Conservation (phyloP, 441 rosid species). For the Sinapis alba region DNA sequence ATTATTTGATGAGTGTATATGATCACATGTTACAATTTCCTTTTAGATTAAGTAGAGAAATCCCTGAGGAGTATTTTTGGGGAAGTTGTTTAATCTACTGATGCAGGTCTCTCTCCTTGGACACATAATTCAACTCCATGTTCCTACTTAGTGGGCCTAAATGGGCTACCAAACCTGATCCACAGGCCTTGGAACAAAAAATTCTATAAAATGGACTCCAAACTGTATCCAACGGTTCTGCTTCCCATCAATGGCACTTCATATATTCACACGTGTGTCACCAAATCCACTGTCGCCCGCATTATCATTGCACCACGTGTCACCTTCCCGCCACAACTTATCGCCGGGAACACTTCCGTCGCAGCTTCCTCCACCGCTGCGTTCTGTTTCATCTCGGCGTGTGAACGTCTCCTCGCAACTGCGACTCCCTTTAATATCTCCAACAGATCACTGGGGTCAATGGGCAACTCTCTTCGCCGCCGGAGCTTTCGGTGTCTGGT, state of each 20-base stretch:
- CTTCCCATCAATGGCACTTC: conserved; percentile 23
- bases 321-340: conserved; percentile 22
- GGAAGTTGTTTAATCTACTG: not conserved
- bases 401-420: conserved; percentile 48
- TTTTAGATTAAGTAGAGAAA: not conserved
- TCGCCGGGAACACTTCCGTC: conserved; percentile 15
- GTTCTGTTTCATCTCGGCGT: conserved; percentile 13
- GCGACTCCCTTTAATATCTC: conserved; percentile 49
- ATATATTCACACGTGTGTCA: conserved; percentile 22
- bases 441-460: conserved; percentile 59
- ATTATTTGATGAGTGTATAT: not conserved
- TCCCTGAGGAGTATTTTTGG: not conserved
- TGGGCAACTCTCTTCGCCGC: conserved; percentile 61
- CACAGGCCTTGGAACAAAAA: not conserved
- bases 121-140: not conserved
- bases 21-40: not conserved
- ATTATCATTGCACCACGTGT: conserved; percentile 29
- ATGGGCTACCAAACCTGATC: not conserved
- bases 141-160: not conserved
- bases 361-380: not conserved
- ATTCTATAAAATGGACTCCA: not conserved
- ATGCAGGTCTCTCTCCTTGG: not conserved
- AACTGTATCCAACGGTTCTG: not conserved
- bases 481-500: conserved; percentile 71
- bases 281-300: conserved; percentile 25